Conservation (phyloP, 768 basidiomycete species). For the Podaxis mareebaensis region DNA sequence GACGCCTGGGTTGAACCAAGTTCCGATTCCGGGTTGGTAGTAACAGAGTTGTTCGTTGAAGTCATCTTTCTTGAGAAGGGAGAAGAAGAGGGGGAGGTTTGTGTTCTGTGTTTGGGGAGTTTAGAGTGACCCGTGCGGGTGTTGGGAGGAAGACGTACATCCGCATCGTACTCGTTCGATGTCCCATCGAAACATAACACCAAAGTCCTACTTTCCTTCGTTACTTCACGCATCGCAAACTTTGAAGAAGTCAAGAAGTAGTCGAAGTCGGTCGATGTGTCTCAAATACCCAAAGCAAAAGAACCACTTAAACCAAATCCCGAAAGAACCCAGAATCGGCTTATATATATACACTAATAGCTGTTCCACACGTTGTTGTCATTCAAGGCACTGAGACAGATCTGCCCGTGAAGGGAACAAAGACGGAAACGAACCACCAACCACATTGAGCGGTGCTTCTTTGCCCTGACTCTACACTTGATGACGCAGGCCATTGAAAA, state of each 20-base stretch:
- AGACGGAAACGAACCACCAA: too few species aligned
- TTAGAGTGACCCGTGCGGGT: background rate
- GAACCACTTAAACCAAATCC: too few species aligned
- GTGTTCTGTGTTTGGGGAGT: slow-evolving; percentile 45
- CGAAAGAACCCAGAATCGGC: too few species aligned
- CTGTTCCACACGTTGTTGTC: too few species aligned
- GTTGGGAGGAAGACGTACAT: slow-evolving; percentile 33
- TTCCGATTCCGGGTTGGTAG: slow-evolving; percentile 64
- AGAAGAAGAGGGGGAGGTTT: slow-evolving; percentile 71
- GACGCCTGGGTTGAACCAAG: slow-evolving; percentile 61
- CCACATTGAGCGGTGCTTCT: too few species aligned
- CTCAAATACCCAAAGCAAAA: too few species aligned
- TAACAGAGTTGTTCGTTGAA: slow-evolving; percentile 60
- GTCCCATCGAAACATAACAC: slow-evolving; percentile 77
- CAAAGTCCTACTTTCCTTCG: slow-evolving; percentile 40
- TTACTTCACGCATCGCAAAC: background rate
- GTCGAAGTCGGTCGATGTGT: background rate
- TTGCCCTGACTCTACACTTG: too few species aligned
- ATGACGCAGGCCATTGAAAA: too few species aligned
- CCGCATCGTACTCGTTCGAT: slow-evolving; percentile 45
- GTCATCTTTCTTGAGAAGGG: slow-evolving; percentile 62
- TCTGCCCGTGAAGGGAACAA: too few species aligned
- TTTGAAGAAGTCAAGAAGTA: background rate
- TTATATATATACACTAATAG: too few species aligned
- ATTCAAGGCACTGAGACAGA: too few species aligned